Base-by-base conservation (phyloP, 257 asterid species). In the Knoxia roxburghii region DNA sequence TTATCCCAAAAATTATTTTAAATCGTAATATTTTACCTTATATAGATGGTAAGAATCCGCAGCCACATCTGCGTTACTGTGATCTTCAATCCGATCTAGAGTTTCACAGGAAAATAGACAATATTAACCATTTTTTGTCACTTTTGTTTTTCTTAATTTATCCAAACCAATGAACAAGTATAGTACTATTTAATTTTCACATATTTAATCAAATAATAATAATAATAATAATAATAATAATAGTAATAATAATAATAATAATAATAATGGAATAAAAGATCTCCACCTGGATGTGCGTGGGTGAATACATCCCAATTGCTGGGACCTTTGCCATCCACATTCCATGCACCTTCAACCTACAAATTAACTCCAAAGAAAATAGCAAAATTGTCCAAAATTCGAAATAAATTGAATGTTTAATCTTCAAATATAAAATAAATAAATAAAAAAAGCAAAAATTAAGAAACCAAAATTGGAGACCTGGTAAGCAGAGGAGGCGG, bases 31-130 rank as follows among this genome's bases (percentile, higher is more conserved):
- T 7, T 50, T 20, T 41, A 62, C 89, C 89, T 80, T 76, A 73
- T 83, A 83, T 0, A 46, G 62, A 75, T 83, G 85, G 63, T 85
- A 85, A 11, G 84, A 83, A 67, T 85, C 76, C 18, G 71, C 48
- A 18, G 89, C 85, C 30, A 77, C 23, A 71, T 83, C 86, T 43
- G 87, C 91, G 41, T 61, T 77, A 23, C 79, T 71, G 30, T 60
- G 76, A 61, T 85, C 89, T 60, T 27, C 18, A 29, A 86, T 86
- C 73, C 70, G 82, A 29, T 67, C 89, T 80, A 80, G 35, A 59
- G 24, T 33, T n/a, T 35, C 0, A n/a, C 5, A 12, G 26, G 4
- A 11, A 8, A n/a, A 20, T 30, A 21, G 21, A 20, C 12, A 35
- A 2, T 17, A 7, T 35, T 6, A 33, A 32, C 3, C 17, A 5